Percentiles rank a stretch among this genome's conserved stretches.
These are phyloP conservation scores for Phialemoniopsis sp. DNA, from an alignment of 2,329 filamentous ascomycete genomes.

Conservation along the genomic window DNA sequence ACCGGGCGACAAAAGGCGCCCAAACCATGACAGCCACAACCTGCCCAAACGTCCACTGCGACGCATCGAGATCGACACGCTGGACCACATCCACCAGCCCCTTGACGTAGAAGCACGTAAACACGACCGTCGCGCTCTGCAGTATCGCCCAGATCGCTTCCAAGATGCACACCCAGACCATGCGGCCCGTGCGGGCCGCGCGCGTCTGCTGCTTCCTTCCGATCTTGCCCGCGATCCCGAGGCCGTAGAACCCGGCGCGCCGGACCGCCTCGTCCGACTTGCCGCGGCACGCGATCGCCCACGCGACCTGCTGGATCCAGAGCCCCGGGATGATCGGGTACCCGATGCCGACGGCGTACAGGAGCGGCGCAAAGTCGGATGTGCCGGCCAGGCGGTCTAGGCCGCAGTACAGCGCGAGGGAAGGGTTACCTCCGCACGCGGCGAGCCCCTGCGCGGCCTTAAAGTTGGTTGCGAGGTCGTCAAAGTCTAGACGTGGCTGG, in stretches of 20 bases:
- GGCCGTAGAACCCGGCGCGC: too few species aligned
- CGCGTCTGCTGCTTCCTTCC: too few species aligned
- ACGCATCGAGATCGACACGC: slow-evolving; percentile 4
- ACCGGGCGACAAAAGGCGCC: slow-evolving; percentile 8
- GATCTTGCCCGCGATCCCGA: too few species aligned
- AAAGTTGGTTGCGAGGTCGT: slow-evolving; percentile 1
- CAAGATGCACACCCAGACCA: too few species aligned
- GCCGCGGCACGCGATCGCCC: too few species aligned
- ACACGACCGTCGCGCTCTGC: too few species aligned
- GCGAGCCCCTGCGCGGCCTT: slow-evolving; percentile 4
- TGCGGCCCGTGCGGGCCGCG: too few species aligned
- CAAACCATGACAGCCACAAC: slow-evolving; percentile 12
- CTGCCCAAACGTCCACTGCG: slow-evolving; percentile 13
- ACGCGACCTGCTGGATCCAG: too few species aligned
- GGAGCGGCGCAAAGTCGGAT: slow-evolving; percentile 7
- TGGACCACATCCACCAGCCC: slow-evolving; percentile 3
- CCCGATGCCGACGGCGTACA: slow-evolving; percentile 3
- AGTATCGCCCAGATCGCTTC: too few species aligned
- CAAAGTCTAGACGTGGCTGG: too few species aligned
- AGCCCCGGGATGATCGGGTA: too few species aligned
- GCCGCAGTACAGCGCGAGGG: slow-evolving; percentile 1
- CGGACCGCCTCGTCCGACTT: too few species aligned
- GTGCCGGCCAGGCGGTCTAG: slow-evolving; percentile 3
- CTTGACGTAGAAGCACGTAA: slow-evolving; percentile 6
- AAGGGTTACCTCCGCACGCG: slow-evolving; percentile 7